phyloP scores from a whole-genome alignment of 139 green algal genomes.

The Eudorina sp. region DNA sequence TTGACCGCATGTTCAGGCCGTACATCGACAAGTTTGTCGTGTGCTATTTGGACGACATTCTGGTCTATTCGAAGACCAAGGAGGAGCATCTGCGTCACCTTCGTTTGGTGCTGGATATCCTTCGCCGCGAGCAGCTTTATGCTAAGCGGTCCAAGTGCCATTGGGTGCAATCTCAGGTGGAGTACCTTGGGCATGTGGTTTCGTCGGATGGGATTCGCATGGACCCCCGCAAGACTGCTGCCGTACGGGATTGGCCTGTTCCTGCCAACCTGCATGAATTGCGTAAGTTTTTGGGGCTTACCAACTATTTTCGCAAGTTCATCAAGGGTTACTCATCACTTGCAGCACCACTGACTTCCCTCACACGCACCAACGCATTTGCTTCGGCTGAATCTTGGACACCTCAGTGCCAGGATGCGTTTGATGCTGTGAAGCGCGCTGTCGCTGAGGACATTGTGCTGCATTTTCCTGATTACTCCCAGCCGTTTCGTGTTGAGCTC shows the following conservation, averaged over 20 bases:
- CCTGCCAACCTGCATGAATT: neutral
- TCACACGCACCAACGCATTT: neutral
- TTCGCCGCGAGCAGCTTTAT: conserved; percentile 62
- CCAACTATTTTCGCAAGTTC: conserved; percentile 34
- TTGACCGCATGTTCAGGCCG: conserved; percentile 64
- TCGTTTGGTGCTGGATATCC: conserved; percentile 43
- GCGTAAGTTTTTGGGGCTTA: conserved; percentile 3
- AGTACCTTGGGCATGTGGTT: neutral
- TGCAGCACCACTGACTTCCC: neutral
- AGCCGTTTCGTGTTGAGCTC: conserved; percentile 14
- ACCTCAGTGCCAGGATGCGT: neutral
- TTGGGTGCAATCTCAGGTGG: conserved; percentile 33
- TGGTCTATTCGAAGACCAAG: conserved; percentile 53
- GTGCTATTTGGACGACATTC: conserved; percentile 72
- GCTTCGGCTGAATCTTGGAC: neutral
- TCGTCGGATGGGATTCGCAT: neutral
- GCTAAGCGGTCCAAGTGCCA: conserved; percentile 67
- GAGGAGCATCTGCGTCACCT: conserved; percentile 65
- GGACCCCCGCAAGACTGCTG: neutral
- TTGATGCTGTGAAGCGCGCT: neutral
- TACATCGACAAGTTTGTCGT: conserved; percentile 63
- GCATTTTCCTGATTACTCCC: conserved; percentile 20
- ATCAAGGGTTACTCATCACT: neutral
- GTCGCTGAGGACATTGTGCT: neutral
- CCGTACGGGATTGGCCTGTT: neutral